Evolutionary conservation across 176 grass and related monocot genomes (phyloP).

Genomic region (Puccinellia tenuiflora): DNA sequence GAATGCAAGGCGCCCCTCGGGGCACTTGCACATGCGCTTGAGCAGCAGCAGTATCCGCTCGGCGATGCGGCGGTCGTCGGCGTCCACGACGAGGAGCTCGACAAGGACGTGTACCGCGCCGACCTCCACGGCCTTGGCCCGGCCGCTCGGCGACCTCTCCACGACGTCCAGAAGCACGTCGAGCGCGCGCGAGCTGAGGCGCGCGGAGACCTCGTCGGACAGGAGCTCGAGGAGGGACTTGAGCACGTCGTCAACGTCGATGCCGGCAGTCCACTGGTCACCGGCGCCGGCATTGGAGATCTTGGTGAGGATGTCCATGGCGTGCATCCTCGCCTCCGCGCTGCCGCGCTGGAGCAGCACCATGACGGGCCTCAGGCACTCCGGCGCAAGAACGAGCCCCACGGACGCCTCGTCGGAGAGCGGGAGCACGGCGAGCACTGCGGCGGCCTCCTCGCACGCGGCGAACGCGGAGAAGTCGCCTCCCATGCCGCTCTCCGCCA

Average conservation of each 20-base stretch:
- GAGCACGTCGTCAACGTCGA: slow-evolving; percentile 42
- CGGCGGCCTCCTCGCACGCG: slow-evolving; percentile 66
- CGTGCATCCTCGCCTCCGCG: slow-evolving; percentile 60
- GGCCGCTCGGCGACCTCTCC: slow-evolving; percentile 28
- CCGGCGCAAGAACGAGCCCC: slow-evolving; percentile 34
- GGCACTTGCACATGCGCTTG: slow-evolving; percentile 65
- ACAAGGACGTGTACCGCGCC: slow-evolving; percentile 67
- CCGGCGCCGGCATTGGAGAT: slow-evolving; percentile 32
- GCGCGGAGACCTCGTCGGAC: slow-evolving; percentile 54
- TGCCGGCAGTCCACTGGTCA: slow-evolving; percentile 34
- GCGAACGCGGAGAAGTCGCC: slow-evolving; percentile 57
- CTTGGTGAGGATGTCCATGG: slow-evolving; percentile 62
- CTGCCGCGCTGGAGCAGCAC: slow-evolving; percentile 62
- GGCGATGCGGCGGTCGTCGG: slow-evolving; percentile 33
- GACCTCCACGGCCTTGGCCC: slow-evolving; percentile 46
- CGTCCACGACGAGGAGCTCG: slow-evolving; percentile 70
- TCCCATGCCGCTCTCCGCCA: slow-evolving; percentile 23
- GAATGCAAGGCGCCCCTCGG: slow-evolving; percentile 67
- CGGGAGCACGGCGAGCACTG: slow-evolving; percentile 50
- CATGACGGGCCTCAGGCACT: slow-evolving; percentile 42
- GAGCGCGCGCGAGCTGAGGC: slow-evolving; percentile 71
- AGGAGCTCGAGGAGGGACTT: slow-evolving; percentile 82
- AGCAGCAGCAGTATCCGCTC: slow-evolving; percentile 72
- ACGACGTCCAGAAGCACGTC: slow-evolving; percentile 55
- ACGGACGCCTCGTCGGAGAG: slow-evolving; percentile 36